phyloP scores from a whole-genome alignment of 2,329 filamentous ascomycete species.

The Scedosporium minutisporum region DNA sequence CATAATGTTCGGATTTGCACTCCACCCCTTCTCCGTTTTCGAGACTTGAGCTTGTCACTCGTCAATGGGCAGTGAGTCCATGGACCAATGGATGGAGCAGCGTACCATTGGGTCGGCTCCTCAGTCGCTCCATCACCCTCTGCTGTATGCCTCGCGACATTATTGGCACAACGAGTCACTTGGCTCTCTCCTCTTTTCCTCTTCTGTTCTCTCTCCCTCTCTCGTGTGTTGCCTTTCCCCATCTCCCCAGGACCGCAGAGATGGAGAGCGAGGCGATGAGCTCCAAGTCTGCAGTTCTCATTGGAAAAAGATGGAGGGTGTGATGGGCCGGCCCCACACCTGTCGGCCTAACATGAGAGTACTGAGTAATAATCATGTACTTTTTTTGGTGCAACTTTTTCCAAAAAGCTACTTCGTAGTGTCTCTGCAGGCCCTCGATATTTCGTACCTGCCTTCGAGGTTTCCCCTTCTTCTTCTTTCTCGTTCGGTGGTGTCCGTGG shows the following conservation, averaged over 20 bases:
- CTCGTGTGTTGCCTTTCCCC: not conserved
- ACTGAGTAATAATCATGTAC: not conserved
- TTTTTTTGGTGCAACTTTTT: no score
- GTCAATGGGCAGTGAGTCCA: not conserved
- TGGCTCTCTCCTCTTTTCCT: not conserved
- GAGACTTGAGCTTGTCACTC: not conserved
- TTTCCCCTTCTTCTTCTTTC: not conserved
- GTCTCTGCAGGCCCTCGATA: no score
- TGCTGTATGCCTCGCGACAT: not conserved
- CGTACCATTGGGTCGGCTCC: constrained; percentile 1
- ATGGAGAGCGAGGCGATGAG: not conserved
- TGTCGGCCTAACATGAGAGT: not conserved
- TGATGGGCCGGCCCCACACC: not conserved
- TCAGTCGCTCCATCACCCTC: not conserved
- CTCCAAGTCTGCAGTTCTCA: not conserved
- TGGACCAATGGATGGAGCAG: not conserved
- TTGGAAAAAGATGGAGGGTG: constrained; percentile 5
- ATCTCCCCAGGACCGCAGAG: not conserved
- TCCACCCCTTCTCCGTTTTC: not conserved
- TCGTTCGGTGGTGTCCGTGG: constrained; percentile 4
- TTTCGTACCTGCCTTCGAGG: no score
- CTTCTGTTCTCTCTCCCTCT: not conserved
- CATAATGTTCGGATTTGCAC: not conserved
- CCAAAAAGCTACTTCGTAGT: not conserved
- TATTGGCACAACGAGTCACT: not conserved